A percentile compares a stretch with the other conserved stretches of the same genome.
Evolutionary conservation across 148 eudicot genomes (phyloP).

Genomic region (Nepenthes mirabilis): DNA sequence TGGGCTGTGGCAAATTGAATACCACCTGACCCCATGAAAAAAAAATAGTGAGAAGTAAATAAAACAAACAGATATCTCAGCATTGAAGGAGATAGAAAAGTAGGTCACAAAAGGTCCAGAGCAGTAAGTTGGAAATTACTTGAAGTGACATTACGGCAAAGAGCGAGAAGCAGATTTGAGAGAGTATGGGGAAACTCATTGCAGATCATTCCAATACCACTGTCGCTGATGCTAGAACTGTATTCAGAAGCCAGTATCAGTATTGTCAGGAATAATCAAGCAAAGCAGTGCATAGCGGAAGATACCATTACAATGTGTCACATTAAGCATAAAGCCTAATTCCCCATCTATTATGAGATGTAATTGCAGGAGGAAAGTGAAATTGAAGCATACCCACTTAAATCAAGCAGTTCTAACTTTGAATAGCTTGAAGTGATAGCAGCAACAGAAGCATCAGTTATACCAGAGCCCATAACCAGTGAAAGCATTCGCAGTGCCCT

Average conservation of each 20-base stretch:
- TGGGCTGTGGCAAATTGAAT: slow-evolving; percentile 97
- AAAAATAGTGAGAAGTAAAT: background rate
- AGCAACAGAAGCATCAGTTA: slow-evolving; percentile 92
- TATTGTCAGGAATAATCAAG: background rate
- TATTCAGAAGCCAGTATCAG: slow-evolving; percentile 1
- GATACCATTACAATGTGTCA: too few species aligned
- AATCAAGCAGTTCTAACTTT: slow-evolving; percentile 77
- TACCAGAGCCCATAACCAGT: slow-evolving; percentile 60
- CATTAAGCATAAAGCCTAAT: background rate
- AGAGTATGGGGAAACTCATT: slow-evolving; percentile 71
- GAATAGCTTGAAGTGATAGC: slow-evolving; percentile 82
- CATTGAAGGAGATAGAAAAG: background rate
- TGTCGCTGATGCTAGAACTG: slow-evolving; percentile 90
- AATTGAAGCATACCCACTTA: slow-evolving; percentile 71
- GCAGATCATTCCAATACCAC: slow-evolving; percentile 92
- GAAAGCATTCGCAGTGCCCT: slow-evolving; percentile 92
- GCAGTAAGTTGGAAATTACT: slow-evolving; percentile 28
- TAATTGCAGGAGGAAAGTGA: background rate
- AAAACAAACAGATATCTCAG: background rate
- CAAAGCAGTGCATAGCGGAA: background rate
- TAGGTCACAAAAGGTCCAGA: background rate
- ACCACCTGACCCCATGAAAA: slow-evolving; percentile 46
- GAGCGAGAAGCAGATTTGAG: slow-evolving; percentile 69
- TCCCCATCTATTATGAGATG: background rate
- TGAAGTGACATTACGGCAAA: slow-evolving; percentile 83